Base-by-base conservation (phyloP, 2,329 filamentous ascomycete species). In the Neonectria faginata region DNA sequence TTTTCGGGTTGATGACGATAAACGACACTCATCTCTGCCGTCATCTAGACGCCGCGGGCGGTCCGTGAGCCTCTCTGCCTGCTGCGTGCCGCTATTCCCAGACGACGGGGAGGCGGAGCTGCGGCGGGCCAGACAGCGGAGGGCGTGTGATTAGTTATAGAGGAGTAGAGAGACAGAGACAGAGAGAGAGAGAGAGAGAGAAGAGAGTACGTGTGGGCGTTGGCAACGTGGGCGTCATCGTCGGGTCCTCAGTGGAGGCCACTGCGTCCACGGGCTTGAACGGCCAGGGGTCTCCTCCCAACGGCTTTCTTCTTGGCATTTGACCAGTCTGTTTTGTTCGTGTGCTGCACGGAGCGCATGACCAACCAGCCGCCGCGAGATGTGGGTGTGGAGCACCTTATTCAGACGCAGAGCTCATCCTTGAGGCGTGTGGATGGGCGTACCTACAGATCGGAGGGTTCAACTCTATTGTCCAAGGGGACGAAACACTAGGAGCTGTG, bases 141-240 rank as follows among this genome's bases (percentile, higher is more conserved):
- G 31, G 41, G 53, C 53, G 64, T 61, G 64, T 58, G 56, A 50
- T 67, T 70, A 60, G 59, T 25, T 25, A 25, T 25, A 6, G 25
- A 6, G 25, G 4, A 70, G 57, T 29, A 33, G 31, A 12, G 4
- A 3, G 10, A 5, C 9, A 51, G 27, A 10, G 48, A 51, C 2
- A 5, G 31, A 51, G 48, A 6, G 53, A 51, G 10, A 5, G 31
- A 51, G 3, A 9, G 10, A 5, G 31, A 51, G 48, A 6, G 53
- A 51, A 25, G 45, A 25, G 25, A 25, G 25, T 5, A 25, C 25
- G 25, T 25, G 25, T 25, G 25, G 22, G 22, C 33, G 36, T 59
- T 31, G n/a, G 54, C 54, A 62, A 64, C 52, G 45, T 57, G 44
- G 48, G 41, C 36, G n/a, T 51, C 27, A 6, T 51, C 47, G n/a